Percentiles rank a stretch among this genome's conserved stretches.
Conservation (phyloP, 2,329 filamentous ascomycete species). For the Hysterium pulicare region DNA sequence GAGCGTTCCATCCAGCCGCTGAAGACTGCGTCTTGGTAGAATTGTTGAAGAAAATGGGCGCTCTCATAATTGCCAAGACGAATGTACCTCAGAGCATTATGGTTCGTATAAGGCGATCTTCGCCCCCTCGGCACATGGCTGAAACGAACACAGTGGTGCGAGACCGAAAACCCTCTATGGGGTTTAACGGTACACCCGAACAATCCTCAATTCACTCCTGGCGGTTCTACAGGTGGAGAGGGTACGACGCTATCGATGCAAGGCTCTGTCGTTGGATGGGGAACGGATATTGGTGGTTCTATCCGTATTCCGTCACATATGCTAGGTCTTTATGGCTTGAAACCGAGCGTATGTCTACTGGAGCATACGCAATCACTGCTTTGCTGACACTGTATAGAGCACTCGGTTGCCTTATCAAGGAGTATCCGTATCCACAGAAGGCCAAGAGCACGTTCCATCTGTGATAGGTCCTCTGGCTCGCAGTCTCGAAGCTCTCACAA, state of each 20-base stretch:
- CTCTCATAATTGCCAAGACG: conserved; percentile 47
- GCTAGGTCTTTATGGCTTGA: conserved; percentile 56
- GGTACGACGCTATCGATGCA: conserved; percentile 54
- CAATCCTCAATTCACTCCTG: conserved; percentile 52
- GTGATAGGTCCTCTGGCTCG: conserved; percentile 59
- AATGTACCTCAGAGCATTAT: conserved; percentile 58
- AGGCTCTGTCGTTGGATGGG: conserved; percentile 56
- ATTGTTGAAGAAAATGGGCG: conserved; percentile 53
- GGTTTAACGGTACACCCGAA: conserved; percentile 56
- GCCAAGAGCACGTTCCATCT: conserved; percentile 63
- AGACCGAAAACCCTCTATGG: conserved; percentile 61
- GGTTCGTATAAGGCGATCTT: conserved; percentile 32
- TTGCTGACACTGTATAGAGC: conserved; percentile 40
- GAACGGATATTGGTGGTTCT: conserved; percentile 57
- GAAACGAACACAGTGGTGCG: conserved; percentile 47
- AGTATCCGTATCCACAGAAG: conserved; percentile 59
- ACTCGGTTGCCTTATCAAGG: conserved; percentile 57
- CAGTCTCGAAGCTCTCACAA: conserved; percentile 48
- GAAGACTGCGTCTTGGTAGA: conserved; percentile 54
- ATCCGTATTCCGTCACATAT: conserved; percentile 60
- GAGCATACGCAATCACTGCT: background rate
- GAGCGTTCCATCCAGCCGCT: conserved; percentile 51
- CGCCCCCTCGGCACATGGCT: conserved; percentile 32
- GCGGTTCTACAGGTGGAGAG: conserved; percentile 60
- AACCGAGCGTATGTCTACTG: conserved; percentile 43